Base-by-base conservation (phyloP, 148 eudicot genomes). In the Rheum nobile region DNA sequence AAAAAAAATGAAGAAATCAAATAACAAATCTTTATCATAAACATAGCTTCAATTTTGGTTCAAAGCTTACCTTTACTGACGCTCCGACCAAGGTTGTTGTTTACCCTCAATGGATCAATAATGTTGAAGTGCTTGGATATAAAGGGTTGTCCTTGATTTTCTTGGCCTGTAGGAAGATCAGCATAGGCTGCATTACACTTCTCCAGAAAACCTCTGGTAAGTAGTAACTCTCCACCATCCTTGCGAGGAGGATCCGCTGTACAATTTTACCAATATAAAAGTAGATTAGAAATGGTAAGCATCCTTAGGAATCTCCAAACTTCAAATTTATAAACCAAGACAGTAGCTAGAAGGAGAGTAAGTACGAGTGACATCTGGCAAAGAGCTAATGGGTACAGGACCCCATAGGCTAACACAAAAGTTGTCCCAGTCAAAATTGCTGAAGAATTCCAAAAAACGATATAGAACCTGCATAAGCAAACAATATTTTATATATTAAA, bases 371-470 rank as follows among this genome's bases (percentile, higher is more conserved):
- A 91, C 83, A 79, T 88, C 90, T 28, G 98, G 98, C 77, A 94
- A 92, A 55, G 95, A 89, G 71, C 82, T 73, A 72, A 89, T 84
- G 29, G 92, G 85, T 31, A 94, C 95, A 78, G 98, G 98, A 74
- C 98, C 98, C 93, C 97, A 85, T 37, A 94, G 76, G 85, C 98
- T 94, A 50, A 94, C 86, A 80, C 98, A 94, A 75, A 88, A 94
- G 44, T 85, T 86, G 41, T 85, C 98, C 98, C 98, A 94, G 78
- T 94, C 98, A 84, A 94, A 94, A 77, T 81, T 85, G 80, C 97
- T 94, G 77, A 94, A 94, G 81, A 94, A 94, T 76, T 91, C 97
- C 85, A 94, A 79, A 83, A 94, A 94, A 43, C 97, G 96, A 75
- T 86, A 94, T 61, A 94, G 93, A 63, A 94, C 98, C 98, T 94